Evolutionary conservation across 495 filamentous ascomycete species (phyloP), one percentile per base, ranked within the genome.

Genomic region (Haplographium delicatum): DNA sequence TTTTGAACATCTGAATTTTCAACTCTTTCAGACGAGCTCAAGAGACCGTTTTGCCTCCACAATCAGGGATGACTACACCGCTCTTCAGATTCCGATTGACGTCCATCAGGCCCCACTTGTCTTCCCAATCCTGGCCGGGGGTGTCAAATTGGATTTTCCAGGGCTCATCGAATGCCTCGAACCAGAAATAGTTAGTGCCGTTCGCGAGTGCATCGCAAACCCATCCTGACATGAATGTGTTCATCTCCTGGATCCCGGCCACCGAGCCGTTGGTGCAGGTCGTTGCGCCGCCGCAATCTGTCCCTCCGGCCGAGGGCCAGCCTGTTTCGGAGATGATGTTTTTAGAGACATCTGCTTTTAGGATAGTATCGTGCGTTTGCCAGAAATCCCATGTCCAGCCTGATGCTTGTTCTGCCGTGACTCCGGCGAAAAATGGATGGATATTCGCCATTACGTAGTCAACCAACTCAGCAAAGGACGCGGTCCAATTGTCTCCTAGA

Each of bases 381-480:
- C 89, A 98, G 68, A 96, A 96, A 49, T 67, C 60, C 74, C 74
- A 86, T 3, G 91, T 95, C 93, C 93, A 98, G 20, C 69, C 69
- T 7, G 90, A 81, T 0, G 90, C 91, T 16, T 72, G 60, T 18
- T 79, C 71, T 11, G 78, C 83, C 11, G 73, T 70, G 35, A 88
- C 81, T 45, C 93, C 93, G 3, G 82, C 89, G 59, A 98, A 98
- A 75, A 98, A 97, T 1, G 93, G 93, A 66, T 98, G 93, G 27
- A 97, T 83, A 63, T 98, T 98, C 16, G 88, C 86, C 91, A 97
- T 97, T 62, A 96, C 81, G 53, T 87, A 78, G 57, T 97, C 93
- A 34, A 88, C 84, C 39, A 78, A 71, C 4, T 62, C 46, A 0
- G 86, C 83, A 13, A 98, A 75, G 0, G 72, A 60, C 1, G 72